Conservation (phyloP, 2,329 filamentous ascomycete genomes). For the Diaporthe ampelina region DNA sequence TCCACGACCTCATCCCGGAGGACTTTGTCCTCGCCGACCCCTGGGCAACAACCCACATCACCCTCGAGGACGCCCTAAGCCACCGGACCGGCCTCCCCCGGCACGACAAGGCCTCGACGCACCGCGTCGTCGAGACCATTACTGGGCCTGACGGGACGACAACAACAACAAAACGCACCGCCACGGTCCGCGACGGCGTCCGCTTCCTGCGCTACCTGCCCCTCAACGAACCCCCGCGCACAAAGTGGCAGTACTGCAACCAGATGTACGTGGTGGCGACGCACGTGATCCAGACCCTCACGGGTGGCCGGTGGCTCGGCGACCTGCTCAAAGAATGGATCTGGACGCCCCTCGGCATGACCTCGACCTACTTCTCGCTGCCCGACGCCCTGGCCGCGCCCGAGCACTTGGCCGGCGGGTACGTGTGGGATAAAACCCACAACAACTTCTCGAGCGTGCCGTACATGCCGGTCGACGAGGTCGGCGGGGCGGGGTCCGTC, state of each 20-base stretch:
- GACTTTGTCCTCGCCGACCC: slow-evolving; percentile 60
- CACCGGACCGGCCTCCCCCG: slow-evolving; percentile 65
- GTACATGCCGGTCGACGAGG: slow-evolving; percentile 47
- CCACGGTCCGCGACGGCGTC: slow-evolving; percentile 53
- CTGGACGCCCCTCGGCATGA: slow-evolving; percentile 62
- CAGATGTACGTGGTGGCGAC: slow-evolving; percentile 63
- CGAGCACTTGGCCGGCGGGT: slow-evolving; percentile 56
- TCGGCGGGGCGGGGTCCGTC: slow-evolving; percentile 57
- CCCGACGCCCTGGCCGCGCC: slow-evolving; percentile 48
- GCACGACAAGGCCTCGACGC: slow-evolving; percentile 54
- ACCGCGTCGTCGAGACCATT: slow-evolving; percentile 44
- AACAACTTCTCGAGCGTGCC: slow-evolving; percentile 46
- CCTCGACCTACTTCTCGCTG: slow-evolving; percentile 53
- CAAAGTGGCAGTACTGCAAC: slow-evolving; percentile 65
- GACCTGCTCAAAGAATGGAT: slow-evolving; percentile 55
- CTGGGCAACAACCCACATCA: slow-evolving; percentile 60
- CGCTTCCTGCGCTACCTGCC: slow-evolving; percentile 59
- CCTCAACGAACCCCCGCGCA: slow-evolving; percentile 56
- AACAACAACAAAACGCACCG: slow-evolving; percentile 42
- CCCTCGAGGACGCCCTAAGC: slow-evolving; percentile 65
- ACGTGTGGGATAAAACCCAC: slow-evolving; percentile 53
- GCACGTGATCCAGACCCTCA: slow-evolving; percentile 61
- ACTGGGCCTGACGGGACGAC: slow-evolving; percentile 46
- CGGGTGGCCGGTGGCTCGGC: slow-evolving; percentile 53
- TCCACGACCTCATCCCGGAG: slow-evolving; percentile 60